Base-by-base conservation (phyloP, 2,329 filamentous ascomycete species). In the Trichoderma koningiopsis region DNA sequence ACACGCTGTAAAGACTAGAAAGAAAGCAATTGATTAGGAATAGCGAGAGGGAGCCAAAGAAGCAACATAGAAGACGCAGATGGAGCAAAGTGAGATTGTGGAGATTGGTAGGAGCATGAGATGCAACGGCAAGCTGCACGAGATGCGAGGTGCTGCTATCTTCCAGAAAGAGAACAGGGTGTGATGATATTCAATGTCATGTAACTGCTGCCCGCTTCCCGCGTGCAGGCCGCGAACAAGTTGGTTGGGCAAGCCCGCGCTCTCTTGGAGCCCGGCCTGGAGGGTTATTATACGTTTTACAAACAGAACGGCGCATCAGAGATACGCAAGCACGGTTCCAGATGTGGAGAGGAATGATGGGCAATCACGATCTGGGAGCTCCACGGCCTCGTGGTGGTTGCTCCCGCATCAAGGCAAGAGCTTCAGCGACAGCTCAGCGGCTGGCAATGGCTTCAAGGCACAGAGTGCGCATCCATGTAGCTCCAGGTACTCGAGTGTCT, bases 11-110 rank as follows among this genome's bases (percentile, higher is more conserved):
- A 35, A 16, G 27, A 33, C 24, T 27, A 33, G 49, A 43, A 64
- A 64, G 35, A 64, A 43, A 33, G 24, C 37, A 47, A 57, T 65
- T 35, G 53, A 65, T 57, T 33, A 65, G 62, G 62, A 57, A 57
- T 57, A 65, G 62, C 37, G 62, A 65, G 62, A 65, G 62, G 52
- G 43, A 65, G 53, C 62, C 62, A n/a, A 37, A 33, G 62, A 65
- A 27, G 11, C n/a, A 65, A n/a, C 27, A 57, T 22, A 3, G 57
- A 37, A 16, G 13, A 16, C 14, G n/a, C 27, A 31, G 27, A 29
- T n/a, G 58, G 14, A 53, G 60, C 47, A 27, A 33, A 22, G 61
- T 55, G 3, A 58, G 52, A 58, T 58, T 35, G 37, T 66, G 53
- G 53, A 58, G 63, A 29, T 64, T 19, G 29, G n/a, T 35, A 13